Conservation (phyloP, 345 rosid genomes). For the Eucalyptus decipiens region DNA sequence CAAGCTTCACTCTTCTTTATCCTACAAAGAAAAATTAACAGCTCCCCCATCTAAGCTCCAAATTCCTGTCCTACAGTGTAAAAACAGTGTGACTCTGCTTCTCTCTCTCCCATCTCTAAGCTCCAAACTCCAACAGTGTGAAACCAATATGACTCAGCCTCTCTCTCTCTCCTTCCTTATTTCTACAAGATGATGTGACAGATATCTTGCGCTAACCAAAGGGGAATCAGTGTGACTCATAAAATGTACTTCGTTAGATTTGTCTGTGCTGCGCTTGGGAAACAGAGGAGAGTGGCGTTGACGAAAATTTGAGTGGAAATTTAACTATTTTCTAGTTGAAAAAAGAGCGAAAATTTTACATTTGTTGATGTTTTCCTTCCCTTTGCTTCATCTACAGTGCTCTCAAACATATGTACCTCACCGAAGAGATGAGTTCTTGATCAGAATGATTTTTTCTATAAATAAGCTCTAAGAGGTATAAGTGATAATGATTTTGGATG, state of each 20-base stretch:
- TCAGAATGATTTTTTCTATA: background rate
- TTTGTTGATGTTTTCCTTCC: background rate
- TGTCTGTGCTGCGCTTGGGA: background rate
- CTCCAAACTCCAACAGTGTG: background rate
- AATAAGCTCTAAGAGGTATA: background rate
- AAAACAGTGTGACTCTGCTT: background rate
- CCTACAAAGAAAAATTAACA: background rate
- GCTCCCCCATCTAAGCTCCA: background rate
- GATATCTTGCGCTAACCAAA: background rate
- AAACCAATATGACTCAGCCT: background rate
- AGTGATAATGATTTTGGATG: background rate
- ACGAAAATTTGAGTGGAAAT: background rate
- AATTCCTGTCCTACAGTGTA: background rate
- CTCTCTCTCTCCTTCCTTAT: background rate
- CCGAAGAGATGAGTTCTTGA: background rate
- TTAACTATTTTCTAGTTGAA: background rate
- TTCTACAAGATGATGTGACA: background rate
- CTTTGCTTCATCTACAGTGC: background rate
- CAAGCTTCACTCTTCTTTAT: background rate
- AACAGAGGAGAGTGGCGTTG: background rate
- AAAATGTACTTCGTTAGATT: background rate
- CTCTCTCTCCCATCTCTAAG: background rate
- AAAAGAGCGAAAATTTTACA: background rate
- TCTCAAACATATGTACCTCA: background rate
- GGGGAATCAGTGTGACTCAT: background rate